These are phyloP conservation scores for Collybia nuda DNA, from an alignment of 768 basidiomycete genomes.

Conservation along the genomic window DNA sequence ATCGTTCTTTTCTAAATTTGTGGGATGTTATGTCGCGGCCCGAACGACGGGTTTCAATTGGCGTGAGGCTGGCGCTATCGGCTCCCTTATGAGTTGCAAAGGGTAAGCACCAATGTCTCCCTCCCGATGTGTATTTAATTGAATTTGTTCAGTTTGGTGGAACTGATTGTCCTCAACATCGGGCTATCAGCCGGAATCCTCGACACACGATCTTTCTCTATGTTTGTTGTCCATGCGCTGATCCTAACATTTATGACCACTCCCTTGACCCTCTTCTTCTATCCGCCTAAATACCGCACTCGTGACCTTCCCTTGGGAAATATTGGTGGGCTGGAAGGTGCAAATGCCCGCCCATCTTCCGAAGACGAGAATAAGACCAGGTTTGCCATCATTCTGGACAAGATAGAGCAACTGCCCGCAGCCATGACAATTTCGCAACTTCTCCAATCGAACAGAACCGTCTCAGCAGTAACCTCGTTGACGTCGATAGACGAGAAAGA, in stretches of 20 bases:
- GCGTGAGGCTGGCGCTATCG: conserved; percentile 83
- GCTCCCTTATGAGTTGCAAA: conserved; percentile 88
- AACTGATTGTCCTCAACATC: conserved; percentile 91
- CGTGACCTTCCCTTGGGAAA: conserved; percentile 24
- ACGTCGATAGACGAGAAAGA: conserved; percentile 28
- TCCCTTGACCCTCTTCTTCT: conserved; percentile 75
- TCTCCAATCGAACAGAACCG: conserved; percentile 40
- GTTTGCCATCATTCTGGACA: conserved; percentile 78
- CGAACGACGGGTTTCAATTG: conserved; percentile 60
- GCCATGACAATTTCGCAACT: conserved; percentile 83
- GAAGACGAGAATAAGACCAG: conserved; percentile 49
- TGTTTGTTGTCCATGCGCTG: conserved; percentile 83
- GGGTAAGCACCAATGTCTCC: conserved; percentile 45
- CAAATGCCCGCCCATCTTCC: conserved; percentile 12
- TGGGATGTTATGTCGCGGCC: conserved; percentile 64
- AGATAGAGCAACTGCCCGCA: conserved; percentile 76
- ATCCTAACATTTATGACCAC: conserved; percentile 84
- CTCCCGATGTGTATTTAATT: background rate
- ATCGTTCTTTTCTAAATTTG: conserved; percentile 80
- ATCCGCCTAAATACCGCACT: conserved; percentile 62
- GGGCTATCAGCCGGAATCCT: conserved; percentile 71
- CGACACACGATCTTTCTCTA: conserved; percentile 71
- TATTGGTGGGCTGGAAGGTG: conserved; percentile 19
- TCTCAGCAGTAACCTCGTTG: conserved; percentile 3
- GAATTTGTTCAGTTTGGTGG: conserved; percentile 54